phyloP scores from a whole-genome alignment of 108 stramenopile species.

The Bacterosira constricta region DNA sequence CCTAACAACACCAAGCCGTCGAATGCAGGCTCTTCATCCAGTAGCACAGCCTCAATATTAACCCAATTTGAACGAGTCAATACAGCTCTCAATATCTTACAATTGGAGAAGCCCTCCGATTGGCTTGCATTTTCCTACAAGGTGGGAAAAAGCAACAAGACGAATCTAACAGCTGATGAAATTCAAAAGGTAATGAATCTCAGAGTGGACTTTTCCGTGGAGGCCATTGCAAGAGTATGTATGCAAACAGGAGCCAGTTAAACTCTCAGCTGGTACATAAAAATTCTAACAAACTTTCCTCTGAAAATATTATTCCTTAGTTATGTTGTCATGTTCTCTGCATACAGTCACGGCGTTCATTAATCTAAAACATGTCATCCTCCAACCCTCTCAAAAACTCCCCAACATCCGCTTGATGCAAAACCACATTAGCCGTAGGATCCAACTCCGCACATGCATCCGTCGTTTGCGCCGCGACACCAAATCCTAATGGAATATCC shows the following conservation, averaged over 20 bases:
- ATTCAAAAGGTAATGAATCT: conserved; percentile 58
- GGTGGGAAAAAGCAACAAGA: conserved; percentile 32
- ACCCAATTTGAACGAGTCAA: conserved; percentile 71
- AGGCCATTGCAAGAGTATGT: conserved; percentile 47
- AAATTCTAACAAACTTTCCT: background rate
- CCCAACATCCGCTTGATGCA: conserved; percentile 99
- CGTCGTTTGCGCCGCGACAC: conserved; percentile 96
- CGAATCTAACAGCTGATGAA: conserved; percentile 61
- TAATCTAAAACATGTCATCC: conserved; percentile 83
- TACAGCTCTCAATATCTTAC: conserved; percentile 73
- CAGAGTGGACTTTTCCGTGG: conserved; percentile 70
- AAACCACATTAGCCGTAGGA: conserved; percentile 94
- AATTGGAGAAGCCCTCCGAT: conserved; percentile 83
- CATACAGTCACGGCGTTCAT: background rate
- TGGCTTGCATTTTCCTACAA: conserved; percentile 60
- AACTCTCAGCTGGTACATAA: background rate
- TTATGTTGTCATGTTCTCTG: background rate
- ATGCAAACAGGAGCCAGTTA: conserved; percentile 24
- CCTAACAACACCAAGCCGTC: background rate
- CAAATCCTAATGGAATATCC: conserved; percentile 97
- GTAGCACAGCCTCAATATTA: conserved; percentile 42
- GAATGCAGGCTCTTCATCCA: conserved; percentile 14
- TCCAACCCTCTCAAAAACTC: conserved; percentile 97
- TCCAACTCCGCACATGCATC: conserved; percentile 93
- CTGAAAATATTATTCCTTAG: background rate